Conservation (phyloP, 2,329 filamentous ascomycete genomes). For the Xylaria sp. region DNA sequence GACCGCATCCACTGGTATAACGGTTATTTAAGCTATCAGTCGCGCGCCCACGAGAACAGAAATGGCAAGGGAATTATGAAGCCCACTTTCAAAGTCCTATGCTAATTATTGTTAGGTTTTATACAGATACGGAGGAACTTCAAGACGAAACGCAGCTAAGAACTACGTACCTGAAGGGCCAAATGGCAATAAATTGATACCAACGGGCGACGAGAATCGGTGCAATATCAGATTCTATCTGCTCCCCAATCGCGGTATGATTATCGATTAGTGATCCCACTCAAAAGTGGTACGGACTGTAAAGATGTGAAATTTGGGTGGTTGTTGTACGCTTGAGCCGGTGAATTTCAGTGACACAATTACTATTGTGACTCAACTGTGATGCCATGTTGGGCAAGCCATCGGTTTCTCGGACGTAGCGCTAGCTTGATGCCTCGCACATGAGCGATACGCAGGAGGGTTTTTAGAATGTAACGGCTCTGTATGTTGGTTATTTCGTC, state of each 20-base stretch:
- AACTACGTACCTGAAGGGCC: too few relatives aligned
- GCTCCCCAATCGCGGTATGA: not conserved
- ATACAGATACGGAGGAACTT: not conserved
- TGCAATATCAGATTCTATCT: not conserved
- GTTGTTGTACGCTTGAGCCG: not conserved
- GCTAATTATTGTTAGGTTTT: not conserved
- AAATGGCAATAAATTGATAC: not conserved
- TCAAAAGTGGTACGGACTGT: not conserved
- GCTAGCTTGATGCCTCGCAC: constrained; percentile 27
- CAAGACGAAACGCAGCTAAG: not conserved
- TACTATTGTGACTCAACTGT: not conserved
- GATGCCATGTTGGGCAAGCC: constrained; percentile 10
- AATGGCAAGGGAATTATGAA: not conserved
- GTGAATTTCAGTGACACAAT: not conserved
- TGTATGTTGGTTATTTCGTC: constrained; percentile 7
- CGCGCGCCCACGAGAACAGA: too few relatives aligned
- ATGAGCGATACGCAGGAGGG: constrained; percentile 26
- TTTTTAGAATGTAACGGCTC: constrained; percentile 22
- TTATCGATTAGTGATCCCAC: not conserved
- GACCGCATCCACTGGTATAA: not conserved
- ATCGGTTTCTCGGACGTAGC: constrained; percentile 17
- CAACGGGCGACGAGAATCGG: not conserved
- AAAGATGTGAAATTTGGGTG: not conserved
- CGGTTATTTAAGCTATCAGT: not conserved
- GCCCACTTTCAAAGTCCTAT: not conserved